Percentiles rank a stretch among this genome's conserved stretches.
Evolutionary conservation across 306 rosid species (phyloP).

Genomic region (Sicyos edulis): DNA sequence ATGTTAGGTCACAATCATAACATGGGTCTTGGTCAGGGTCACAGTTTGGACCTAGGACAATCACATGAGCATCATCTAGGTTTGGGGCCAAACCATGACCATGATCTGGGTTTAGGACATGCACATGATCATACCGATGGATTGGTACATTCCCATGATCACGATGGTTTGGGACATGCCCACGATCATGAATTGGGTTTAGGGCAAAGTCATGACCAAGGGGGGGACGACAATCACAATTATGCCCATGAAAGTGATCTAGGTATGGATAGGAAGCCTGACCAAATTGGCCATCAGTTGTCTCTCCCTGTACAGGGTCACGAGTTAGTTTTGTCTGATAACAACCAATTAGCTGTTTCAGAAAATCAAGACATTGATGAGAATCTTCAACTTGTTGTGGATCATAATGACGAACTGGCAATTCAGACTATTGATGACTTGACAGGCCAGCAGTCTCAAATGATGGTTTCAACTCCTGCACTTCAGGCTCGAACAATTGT

Average conservation of each 20-base stretch:
- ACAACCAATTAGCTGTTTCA: conserved; percentile 33
- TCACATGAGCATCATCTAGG: conserved; percentile 38
- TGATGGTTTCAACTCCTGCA: conserved; percentile 22
- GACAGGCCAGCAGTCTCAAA: conserved; percentile 25
- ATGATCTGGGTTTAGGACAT: conserved; percentile 44
- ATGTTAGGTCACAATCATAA: conserved; percentile 52
- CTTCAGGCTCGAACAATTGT: conserved; percentile 32
- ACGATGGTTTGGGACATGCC: conserved; percentile 34
- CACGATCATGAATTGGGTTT: conserved; percentile 52
- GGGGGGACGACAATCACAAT: conserved; percentile 43
- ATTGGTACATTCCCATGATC: conserved; percentile 37
- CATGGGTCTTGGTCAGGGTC: conserved; percentile 50
- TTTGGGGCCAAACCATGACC: conserved; percentile 43
- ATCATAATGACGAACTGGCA: conserved; percentile 35
- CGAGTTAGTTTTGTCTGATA: conserved; percentile 33
- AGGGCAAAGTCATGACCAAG: conserved; percentile 52
- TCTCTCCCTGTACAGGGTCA: conserved; percentile 43
- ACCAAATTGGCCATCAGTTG: conserved; percentile 51
- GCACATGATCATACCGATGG: conserved; percentile 36
- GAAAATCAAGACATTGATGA: conserved; percentile 36
- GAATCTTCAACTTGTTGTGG: conserved; percentile 34
- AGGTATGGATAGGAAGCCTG: conserved; percentile 64
- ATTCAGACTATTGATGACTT: conserved; percentile 29
- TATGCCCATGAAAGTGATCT: conserved; percentile 51
- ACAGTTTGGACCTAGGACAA: conserved; percentile 52